Conservation (phyloP, 306 rosid species). For the Oxytropis ochrocephala region DNA sequence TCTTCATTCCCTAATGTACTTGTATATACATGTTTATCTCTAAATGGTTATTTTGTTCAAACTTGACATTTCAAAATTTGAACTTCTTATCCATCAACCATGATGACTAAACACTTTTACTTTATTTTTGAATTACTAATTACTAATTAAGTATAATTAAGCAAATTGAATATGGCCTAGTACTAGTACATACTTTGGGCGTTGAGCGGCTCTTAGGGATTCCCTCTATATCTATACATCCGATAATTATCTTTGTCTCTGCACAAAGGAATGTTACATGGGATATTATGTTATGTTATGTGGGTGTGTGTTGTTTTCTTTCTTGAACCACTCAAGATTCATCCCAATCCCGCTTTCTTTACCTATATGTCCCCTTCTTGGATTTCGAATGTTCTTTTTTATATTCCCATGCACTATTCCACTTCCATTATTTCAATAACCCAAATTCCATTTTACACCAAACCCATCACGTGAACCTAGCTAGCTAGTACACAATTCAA, state of each 20-base stretch:
- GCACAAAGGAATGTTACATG: constrained; percentile 43
- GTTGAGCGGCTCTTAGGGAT: constrained; percentile 65
- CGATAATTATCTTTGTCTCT: constrained; percentile 6
- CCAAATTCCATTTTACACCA: constrained; percentile 37
- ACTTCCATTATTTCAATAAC: constrained; percentile 20
- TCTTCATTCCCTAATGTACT: background rate
- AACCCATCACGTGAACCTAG: constrained; percentile 72
- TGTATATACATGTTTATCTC: background rate
- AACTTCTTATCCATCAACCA: no score
- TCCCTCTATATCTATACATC: constrained; percentile 44
- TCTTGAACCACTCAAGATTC: constrained; percentile 39
- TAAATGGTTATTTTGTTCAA: no score
- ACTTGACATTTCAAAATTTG: no score
- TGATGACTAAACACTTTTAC: no score
- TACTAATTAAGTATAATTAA: no score
- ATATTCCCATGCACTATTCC: constrained; percentile 36
- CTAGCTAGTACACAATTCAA: background rate
- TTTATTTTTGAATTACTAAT: no score
- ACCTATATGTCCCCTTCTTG: constrained; percentile 32
- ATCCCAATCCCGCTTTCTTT: constrained; percentile 27
- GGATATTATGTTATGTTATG: no score
- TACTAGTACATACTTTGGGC: constrained; percentile 43
- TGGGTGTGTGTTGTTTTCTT: background rate
- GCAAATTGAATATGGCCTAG: constrained; percentile 41
- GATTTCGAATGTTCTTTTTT: constrained; percentile 33